Evolutionary conservation across 2,329 filamentous ascomycete species (phyloP).

Genomic region (Tolypocladium paradoxum): DNA sequence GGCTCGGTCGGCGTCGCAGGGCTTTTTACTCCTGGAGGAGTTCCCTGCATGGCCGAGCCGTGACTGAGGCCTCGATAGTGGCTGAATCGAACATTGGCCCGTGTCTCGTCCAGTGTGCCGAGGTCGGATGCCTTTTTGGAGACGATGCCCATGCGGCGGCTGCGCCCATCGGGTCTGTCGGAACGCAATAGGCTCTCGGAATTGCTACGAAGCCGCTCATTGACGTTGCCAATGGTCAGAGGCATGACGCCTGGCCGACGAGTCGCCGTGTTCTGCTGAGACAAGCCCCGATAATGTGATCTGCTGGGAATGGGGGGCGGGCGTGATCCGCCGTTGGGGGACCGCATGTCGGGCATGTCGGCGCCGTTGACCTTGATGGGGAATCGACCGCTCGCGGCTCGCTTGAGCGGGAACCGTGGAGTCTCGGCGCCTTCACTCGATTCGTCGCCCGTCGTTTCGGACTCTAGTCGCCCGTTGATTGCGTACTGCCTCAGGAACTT

Average conservation of each 20-base stretch:
- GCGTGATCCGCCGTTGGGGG: conserved; percentile 48
- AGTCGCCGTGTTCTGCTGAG: conserved; percentile 53
- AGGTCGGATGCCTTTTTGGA: conserved; percentile 50
- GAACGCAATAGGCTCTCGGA: conserved; percentile 48
- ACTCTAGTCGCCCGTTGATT: conserved; percentile 40
- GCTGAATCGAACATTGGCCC: conserved; percentile 53
- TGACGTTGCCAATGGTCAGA: conserved; percentile 55
- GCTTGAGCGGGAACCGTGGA: conserved; percentile 57
- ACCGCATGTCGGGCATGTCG: conserved; percentile 57
- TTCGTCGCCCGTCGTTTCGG: conserved; percentile 48
- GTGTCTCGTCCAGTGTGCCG: conserved; percentile 50
- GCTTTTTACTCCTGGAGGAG: conserved; percentile 32
- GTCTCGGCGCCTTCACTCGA: conserved; percentile 69
- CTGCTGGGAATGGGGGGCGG: conserved; percentile 65
- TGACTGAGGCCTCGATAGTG: conserved; percentile 58
- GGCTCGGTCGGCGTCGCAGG: conserved; percentile 51
- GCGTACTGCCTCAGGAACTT: conserved; percentile 45
- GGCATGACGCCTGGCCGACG: conserved; percentile 66
- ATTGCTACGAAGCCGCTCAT: conserved; percentile 56
- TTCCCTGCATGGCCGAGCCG: conserved; percentile 55
- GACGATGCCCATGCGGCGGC: conserved; percentile 53
- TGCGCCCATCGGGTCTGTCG: conserved; percentile 43
- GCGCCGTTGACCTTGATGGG: conserved; percentile 64
- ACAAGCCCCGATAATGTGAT: conserved; percentile 70
- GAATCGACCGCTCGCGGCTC: conserved; percentile 53